Base-by-base conservation (phyloP, 768 basidiomycete genomes). In the Amanita thiersii region DNA sequence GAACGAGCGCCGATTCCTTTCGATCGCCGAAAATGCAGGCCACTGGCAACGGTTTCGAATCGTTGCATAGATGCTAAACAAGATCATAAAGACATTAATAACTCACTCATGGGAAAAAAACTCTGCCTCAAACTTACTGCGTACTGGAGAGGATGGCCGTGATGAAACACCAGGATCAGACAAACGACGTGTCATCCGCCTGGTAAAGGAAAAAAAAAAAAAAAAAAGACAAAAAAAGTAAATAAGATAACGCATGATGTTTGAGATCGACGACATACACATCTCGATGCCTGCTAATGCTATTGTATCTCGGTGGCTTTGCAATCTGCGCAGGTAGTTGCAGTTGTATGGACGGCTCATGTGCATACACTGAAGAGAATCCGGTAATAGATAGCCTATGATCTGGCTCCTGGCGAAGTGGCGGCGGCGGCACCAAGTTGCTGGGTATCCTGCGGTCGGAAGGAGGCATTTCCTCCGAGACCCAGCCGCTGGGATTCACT, bases 401-500 rank as follows among this genome's bases (percentile, higher is more conserved):
- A 14, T 42, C 35, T 40, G 10, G 43, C 37, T 25, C n/a, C 48
- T 41, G 49, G n/a, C 21, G 46, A 45, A 33, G 6, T 46, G 54
- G 26, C 25, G 38, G 42, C 53, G 46, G 14, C n/a, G n/a, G n/a
- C n/a, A n/a, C n/a, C n/a, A n/a, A n/a, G 41, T 46, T 21, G 26
- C 41, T 28, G 4, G 28, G 12, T 6, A 9, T 18, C 14, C 32
- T 36, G n/a, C n/a, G n/a, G n/a, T n/a, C n/a, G 8, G 42, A 21
- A 6, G 34, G 24, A 11, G 33, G 42, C 29, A 17, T 51, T n/a
- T 66, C 69, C 45, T 77, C 73, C 40, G 70, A 76, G 18, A 86
- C 69, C 73, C 70, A 76, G 4, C 86, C 86, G 49, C 75, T 87
- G 2, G 86, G 86, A 52, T 87, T 72, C 18, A 89, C 67, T 1